phyloP scores from a whole-genome alignment of 768 basidiomycete species.

The Lactifluus subvellereus region DNA sequence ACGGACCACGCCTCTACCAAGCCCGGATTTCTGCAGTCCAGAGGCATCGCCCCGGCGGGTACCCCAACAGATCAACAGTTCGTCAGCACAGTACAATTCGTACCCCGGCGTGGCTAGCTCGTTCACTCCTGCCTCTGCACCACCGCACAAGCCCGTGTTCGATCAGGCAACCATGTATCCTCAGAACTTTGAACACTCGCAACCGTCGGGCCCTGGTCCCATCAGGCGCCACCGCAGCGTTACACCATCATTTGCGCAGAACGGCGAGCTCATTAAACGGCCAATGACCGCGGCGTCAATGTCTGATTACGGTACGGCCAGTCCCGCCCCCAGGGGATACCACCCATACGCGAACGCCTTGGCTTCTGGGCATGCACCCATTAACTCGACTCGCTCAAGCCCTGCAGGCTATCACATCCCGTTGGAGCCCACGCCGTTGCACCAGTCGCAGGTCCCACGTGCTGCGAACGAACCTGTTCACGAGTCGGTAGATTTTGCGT shows the following conservation, averaged over 20 bases:
- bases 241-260: constrained; percentile 59
- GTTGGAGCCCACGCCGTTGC: constrained; percentile 26
- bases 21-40: constrained; percentile 18
- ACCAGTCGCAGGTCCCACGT: constrained; percentile 21
- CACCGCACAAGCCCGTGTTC: constrained; percentile 62
- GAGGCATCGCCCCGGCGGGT: constrained; percentile 19
- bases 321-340: constrained; percentile 29
- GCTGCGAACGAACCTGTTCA: constrained; percentile 22
- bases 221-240: constrained; percentile 68
- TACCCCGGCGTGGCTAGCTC: constrained; percentile 31
- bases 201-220: constrained; percentile 44
- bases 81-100: constrained; percentile 12
- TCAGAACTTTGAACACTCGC: constrained; percentile 33
- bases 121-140: constrained; percentile 52
- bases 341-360: constrained; percentile 33
- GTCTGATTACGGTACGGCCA: constrained; percentile 13
- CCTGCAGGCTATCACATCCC: constrained; percentile 50
- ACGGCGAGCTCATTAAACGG: constrained; percentile 43
- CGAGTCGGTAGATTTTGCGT: not conserved
- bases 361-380: constrained; percentile 20
- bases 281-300: constrained; percentile 35
- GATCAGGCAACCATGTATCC: constrained; percentile 53
- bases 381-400: constrained; percentile 32
- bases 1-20: constrained; percentile 13
- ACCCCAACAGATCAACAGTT: constrained; percentile 18